Evolutionary conservation across 495 filamentous ascomycete species (phyloP).

Genomic region (Talaromyces stipitatus): DNA sequence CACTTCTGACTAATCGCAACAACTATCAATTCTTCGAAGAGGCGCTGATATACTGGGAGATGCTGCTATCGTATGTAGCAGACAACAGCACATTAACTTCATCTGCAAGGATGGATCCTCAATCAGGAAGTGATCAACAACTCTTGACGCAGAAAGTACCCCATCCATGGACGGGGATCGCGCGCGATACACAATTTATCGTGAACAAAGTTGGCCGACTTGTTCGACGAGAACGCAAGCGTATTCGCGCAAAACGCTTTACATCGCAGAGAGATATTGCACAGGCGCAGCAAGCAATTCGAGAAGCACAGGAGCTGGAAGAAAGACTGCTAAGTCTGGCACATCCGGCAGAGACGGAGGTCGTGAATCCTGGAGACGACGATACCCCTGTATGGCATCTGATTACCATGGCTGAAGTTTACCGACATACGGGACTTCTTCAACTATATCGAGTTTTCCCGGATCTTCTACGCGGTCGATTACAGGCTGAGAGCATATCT

Average conservation of each 20-base stretch:
- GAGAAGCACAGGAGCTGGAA: slow-evolving; percentile 41
- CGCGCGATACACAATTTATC: slow-evolving; percentile 44
- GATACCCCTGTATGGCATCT: slow-evolving; percentile 50
- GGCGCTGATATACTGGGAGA: slow-evolving; percentile 53
- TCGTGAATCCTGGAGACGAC: slow-evolving; percentile 46
- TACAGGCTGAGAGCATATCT: not conserved
- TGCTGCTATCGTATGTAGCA: slow-evolving; percentile 50
- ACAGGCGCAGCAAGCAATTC: slow-evolving; percentile 35
- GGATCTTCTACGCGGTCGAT: slow-evolving; percentile 27
- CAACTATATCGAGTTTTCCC: slow-evolving; percentile 51
- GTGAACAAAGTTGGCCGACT: slow-evolving; percentile 49
- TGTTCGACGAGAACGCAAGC: slow-evolving; percentile 41
- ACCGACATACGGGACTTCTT: slow-evolving; percentile 46
- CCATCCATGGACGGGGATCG: slow-evolving; percentile 54
- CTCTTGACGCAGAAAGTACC: slow-evolving; percentile 31
- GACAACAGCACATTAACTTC: slow-evolving; percentile 32
- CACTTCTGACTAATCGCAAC: slow-evolving; percentile 23
- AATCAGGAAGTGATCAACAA: not conserved
- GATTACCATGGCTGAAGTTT: slow-evolving; percentile 49
- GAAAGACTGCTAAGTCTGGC: slow-evolving; percentile 42
- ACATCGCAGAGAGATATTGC: slow-evolving; percentile 32
- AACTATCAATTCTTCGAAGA: slow-evolving; percentile 53
- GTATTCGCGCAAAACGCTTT: slow-evolving; percentile 24
- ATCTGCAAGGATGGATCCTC: slow-evolving; percentile 21
- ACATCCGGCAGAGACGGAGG: slow-evolving; percentile 39